Conservation (phyloP, 2,329 filamentous ascomycete genomes). For the Endocalyx cinctus region DNA sequence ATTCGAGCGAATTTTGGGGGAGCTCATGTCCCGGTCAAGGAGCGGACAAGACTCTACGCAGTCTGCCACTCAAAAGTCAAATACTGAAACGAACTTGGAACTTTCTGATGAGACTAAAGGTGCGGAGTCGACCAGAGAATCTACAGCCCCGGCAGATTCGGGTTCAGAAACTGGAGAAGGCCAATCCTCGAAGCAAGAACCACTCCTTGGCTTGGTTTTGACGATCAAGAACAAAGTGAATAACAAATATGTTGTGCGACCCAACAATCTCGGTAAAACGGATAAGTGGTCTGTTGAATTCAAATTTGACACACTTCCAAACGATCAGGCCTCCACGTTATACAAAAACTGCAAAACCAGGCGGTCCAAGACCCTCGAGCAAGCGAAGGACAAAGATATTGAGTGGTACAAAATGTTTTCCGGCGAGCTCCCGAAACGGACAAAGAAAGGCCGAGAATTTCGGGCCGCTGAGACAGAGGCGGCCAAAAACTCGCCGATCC, state of each 20-base stretch:
- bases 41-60: slow-evolving; percentile 7
- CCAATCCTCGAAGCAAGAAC: slow-evolving; percentile 16
- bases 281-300: slow-evolving; percentile 75
- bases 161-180: too few species aligned
- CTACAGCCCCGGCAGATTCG: slow-evolving; percentile 4
- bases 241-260: slow-evolving; percentile 57
- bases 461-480: slow-evolving; percentile 50
- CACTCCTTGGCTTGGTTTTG: slow-evolving; percentile 66
- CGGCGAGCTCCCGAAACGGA: slow-evolving; percentile 36
- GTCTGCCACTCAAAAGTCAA: slow-evolving; percentile 2
- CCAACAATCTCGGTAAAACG: slow-evolving; percentile 37
- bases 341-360: slow-evolving; percentile 55
- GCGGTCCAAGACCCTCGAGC: slow-evolving; percentile 44
- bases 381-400: slow-evolving; percentile 35
- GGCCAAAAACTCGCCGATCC: slow-evolving; percentile 42
- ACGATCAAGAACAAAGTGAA: slow-evolving; percentile 71
- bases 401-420: slow-evolving; percentile 44
- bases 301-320: slow-evolving; percentile 59
- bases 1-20: slow-evolving; percentile 48
- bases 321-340: slow-evolving; percentile 40
- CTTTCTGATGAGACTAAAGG: slow-evolving; percentile 1
- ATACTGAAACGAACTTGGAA: slow-evolving; percentile 1
- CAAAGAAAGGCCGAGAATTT: slow-evolving; percentile 52
- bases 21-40: slow-evolving; percentile 39
- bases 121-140: slow-evolving; percentile 1